A percentile compares a stretch with the other conserved stretches of the same genome.
These are phyloP conservation scores for Colletotrichum acutatum DNA, from an alignment of 2,329 filamentous ascomycete genomes.

Conservation along the genomic window DNA sequence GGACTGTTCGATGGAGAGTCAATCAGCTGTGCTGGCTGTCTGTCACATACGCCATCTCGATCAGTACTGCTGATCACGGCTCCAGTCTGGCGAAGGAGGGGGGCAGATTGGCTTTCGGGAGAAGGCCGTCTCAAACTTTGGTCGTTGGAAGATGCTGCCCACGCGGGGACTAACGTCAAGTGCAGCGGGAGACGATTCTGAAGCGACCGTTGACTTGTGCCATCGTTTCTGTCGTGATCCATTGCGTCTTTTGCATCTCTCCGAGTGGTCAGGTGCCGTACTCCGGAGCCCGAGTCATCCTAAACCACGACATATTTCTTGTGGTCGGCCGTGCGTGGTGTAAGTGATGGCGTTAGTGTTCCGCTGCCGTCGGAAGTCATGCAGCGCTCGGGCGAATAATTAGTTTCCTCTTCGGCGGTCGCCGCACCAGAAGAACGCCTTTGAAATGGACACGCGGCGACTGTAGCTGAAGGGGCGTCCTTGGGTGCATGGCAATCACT, in stretches of 20 bases:
- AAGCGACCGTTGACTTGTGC: not conserved
- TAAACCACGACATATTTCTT: not conserved
- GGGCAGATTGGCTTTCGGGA: slow-evolving; percentile 7
- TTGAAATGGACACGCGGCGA: not conserved
- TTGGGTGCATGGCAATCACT: not conserved
- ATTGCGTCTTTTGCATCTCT: not conserved
- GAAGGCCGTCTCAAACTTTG: slow-evolving; percentile 3
- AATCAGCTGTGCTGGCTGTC: not conserved
- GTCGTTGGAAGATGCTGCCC: not conserved
- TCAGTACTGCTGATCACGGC: not conserved
- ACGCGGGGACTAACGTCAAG: not conserved
- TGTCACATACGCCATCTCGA: slow-evolving; percentile 9
- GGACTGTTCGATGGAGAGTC: not conserved
- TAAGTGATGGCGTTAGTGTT: not conserved
- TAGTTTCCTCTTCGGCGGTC: not conserved
- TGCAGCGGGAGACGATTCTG: not conserved
- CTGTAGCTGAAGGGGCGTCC: not conserved
- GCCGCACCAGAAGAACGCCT: not conserved
- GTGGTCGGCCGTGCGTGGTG: not conserved
- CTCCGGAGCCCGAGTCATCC: not conserved
- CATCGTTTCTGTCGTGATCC: not conserved
- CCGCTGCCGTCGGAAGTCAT: slow-evolving; percentile 7
- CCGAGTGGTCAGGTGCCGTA: not conserved
- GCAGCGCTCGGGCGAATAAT: slow-evolving; percentile 10
- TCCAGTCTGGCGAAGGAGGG: not conserved